These are phyloP conservation scores for Malassezia psittaci DNA, from an alignment of 1,284 basidiomycete species.

Conservation along the genomic window DNA sequence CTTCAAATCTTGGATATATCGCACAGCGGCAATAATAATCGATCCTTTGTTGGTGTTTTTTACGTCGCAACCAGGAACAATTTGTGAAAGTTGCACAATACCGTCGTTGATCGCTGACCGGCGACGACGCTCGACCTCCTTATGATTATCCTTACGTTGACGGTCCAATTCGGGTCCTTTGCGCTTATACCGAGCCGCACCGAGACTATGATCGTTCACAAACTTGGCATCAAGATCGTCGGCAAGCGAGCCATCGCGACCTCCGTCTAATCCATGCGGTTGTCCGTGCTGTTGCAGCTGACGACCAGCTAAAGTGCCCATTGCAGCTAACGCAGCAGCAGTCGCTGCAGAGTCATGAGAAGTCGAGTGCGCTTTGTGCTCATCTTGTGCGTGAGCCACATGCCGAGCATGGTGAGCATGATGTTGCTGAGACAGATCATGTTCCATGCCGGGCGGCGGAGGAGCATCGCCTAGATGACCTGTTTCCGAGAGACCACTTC, in stretches of 20 bases:
- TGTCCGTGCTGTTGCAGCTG: constrained; percentile 15
- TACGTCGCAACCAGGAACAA: constrained; percentile 68
- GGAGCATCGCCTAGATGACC: constrained; percentile 19
- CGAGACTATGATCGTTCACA: constrained; percentile 18
- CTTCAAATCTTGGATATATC: constrained; percentile 79
- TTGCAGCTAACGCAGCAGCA: constrained; percentile 32
- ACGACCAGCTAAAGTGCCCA: constrained; percentile 29
- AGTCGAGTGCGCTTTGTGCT: constrained; percentile 11
- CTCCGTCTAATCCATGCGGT: constrained; percentile 4
- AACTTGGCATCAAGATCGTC: constrained; percentile 21
- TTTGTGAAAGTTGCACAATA: constrained; percentile 78
- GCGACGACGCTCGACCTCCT: constrained; percentile 89
- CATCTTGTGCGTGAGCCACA: constrained; percentile 8
- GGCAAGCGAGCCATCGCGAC: constrained; percentile 14
- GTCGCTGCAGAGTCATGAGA: constrained; percentile 28
- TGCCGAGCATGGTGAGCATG: not conserved
- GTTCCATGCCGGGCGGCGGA: constrained; percentile 22
- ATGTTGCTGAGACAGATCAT: constrained; percentile 9
- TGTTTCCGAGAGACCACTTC: not conserved
- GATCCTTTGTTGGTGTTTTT: constrained; percentile 70
- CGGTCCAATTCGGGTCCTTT: constrained; percentile 35
- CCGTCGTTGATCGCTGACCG: constrained; percentile 91
- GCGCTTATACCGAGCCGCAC: constrained; percentile 16
- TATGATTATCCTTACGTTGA: constrained; percentile 50
- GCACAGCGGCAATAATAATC: constrained; percentile 68